Evolutionary conservation across 192 early-diverging fungal genomes (phyloP).

Genomic region (Rhizophagus clarus): DNA sequence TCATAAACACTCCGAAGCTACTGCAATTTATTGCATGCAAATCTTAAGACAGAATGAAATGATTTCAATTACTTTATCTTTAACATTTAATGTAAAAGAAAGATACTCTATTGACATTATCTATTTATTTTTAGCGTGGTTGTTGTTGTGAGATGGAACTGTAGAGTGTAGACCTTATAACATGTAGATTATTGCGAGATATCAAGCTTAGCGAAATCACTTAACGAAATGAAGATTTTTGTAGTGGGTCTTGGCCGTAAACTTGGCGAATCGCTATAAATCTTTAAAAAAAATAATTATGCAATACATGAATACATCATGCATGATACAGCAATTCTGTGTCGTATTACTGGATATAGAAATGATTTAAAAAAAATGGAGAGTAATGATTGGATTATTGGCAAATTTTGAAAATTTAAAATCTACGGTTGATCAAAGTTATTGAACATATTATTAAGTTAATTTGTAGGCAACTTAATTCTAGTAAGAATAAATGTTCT

Average conservation of each 20-base stretch:
- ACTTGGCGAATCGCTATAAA: neutral
- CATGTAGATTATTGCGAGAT: neutral
- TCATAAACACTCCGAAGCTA: too few species aligned
- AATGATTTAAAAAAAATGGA: too few species aligned
- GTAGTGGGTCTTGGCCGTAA: constrained; percentile 36
- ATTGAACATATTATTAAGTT: constrained; percentile 38
- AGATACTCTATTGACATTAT: neutral
- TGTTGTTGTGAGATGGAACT: constrained; percentile 59
- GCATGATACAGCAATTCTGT: constrained; percentile 1
- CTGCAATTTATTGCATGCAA: neutral
- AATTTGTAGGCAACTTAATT: constrained; percentile 46
- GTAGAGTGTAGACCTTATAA: constrained; percentile 55
- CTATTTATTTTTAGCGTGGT: constrained; percentile 50
- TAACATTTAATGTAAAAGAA: neutral
- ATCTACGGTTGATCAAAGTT: constrained; percentile 54
- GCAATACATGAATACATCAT: too few species aligned
- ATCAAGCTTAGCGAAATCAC: constrained; percentile 42
- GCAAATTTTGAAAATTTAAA: constrained; percentile 3
- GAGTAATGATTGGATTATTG: constrained; percentile 8
- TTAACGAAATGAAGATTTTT: constrained; percentile 44
- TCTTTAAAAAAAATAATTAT: neutral
- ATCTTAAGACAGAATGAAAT: neutral
- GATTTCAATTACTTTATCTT: neutral
- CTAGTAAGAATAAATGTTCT: constrained; percentile 34
- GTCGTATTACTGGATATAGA: neutral